Percentiles rank a stretch among this genome's conserved stretches.
phyloP scores from a whole-genome alignment of 2,329 filamentous ascomycete genomes.

The Taxawa tesnikishii region DNA sequence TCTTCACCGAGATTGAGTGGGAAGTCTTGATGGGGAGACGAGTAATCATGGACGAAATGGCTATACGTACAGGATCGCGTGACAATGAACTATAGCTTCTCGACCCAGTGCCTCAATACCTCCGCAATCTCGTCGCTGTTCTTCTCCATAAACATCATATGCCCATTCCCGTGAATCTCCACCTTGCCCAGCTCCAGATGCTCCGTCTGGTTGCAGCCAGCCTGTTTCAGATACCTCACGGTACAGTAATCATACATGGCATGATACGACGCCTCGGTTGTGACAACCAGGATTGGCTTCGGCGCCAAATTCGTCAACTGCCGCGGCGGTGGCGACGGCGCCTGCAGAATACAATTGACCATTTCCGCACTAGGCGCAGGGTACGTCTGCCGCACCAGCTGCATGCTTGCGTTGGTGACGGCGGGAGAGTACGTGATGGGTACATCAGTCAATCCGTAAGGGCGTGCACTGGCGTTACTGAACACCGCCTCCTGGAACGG shows the following conservation, averaged over 20 bases:
- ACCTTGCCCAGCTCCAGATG: constrained; percentile 32
- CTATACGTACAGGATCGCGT: too few relatives aligned
- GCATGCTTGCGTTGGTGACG: constrained; percentile 12
- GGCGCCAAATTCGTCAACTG: constrained; percentile 36
- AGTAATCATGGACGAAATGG: too few relatives aligned
- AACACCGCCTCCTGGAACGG: constrained; percentile 26
- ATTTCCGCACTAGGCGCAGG: constrained; percentile 14
- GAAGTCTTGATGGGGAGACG: too few relatives aligned
- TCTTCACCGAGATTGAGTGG: too few relatives aligned
- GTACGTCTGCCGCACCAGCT: constrained; percentile 13
- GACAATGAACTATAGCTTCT: too few relatives aligned
- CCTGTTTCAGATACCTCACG: constrained; percentile 39
- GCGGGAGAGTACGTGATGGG: constrained; percentile 21
- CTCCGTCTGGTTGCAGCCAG: constrained; percentile 29
- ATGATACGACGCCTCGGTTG: constrained; percentile 42
- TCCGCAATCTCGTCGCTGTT: constrained; percentile 35
- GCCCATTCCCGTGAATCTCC: constrained; percentile 41
- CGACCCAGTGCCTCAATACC: constrained; percentile 27
- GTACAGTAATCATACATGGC: constrained; percentile 43
- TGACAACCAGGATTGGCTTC: constrained; percentile 38
- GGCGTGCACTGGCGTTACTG: constrained; percentile 8
- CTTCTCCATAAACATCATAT: constrained; percentile 42
- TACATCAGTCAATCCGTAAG: constrained; percentile 22
- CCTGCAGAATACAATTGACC: constrained; percentile 27
- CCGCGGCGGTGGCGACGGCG: constrained; percentile 21